These are phyloP conservation scores for Bryoglossum gracile DNA, from an alignment of 495 filamentous ascomycete genomes.

Conservation along the genomic window DNA sequence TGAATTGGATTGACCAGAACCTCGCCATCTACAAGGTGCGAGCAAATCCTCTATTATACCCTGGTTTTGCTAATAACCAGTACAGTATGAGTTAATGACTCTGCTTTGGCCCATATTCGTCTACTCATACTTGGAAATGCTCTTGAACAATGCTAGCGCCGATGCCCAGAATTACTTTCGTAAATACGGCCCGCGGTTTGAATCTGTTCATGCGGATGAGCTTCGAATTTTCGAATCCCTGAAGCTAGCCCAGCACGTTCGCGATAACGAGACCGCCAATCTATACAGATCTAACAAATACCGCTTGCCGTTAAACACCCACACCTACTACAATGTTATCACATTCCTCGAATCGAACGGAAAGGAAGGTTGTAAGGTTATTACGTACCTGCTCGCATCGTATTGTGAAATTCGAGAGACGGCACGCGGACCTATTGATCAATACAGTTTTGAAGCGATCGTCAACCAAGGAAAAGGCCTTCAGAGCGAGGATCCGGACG, in stretches of 20 bases:
- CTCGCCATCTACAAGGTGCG: conserved; percentile 87
- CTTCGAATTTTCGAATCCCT: conserved; percentile 60
- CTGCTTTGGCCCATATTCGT: conserved; percentile 90
- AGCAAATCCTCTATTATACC: neutral
- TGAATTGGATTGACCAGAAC: conserved; percentile 77
- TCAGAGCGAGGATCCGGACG: conserved; percentile 59
- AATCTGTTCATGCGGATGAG: conserved; percentile 68
- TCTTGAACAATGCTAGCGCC: conserved; percentile 36
- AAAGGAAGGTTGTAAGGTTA: conserved; percentile 66
- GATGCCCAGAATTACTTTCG: conserved; percentile 68
- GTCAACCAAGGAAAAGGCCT: conserved; percentile 48
- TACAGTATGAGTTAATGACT: conserved; percentile 69
- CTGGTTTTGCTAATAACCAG: neutral
- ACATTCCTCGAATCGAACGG: conserved; percentile 81
- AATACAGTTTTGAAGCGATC: conserved; percentile 75
- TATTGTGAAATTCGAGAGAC: conserved; percentile 65
- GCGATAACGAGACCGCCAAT: conserved; percentile 61
- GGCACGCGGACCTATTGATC: conserved; percentile 66
- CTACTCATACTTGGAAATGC: conserved; percentile 79
- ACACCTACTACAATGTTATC: conserved; percentile 70
- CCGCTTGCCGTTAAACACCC: conserved; percentile 73
- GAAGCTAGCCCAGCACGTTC: conserved; percentile 67
- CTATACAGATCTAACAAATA: conserved; percentile 81
- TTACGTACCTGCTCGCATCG: conserved; percentile 67
- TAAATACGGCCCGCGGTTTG: conserved; percentile 58